phyloP scores from a whole-genome alignment of 1,139 yeast genomes.

The Magnusiomyces fungicola region DNA sequence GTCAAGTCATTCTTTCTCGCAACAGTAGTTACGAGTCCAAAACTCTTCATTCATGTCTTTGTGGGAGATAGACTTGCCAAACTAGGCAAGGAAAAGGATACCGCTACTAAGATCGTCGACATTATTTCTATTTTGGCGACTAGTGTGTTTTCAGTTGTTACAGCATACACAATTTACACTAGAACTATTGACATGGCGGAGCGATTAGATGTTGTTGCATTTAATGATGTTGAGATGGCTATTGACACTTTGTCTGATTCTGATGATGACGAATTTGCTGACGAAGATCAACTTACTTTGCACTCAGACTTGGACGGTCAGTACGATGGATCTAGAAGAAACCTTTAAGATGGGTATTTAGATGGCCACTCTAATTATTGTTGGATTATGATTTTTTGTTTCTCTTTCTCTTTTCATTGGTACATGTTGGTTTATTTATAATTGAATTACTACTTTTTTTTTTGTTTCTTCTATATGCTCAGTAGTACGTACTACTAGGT shows the following conservation, averaged over 20 bases:
- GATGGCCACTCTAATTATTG: too few species aligned
- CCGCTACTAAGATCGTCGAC: conserved; percentile 52
- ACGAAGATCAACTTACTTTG: too few species aligned
- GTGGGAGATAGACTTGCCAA: conserved; percentile 71
- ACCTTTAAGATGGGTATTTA: too few species aligned
- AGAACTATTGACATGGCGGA: conserved; percentile 40
- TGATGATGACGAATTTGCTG: conserved; percentile 10
- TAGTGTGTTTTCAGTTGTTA: conserved; percentile 45
- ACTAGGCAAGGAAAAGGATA: conserved; percentile 51
- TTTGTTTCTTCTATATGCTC: too few species aligned
- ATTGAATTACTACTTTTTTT: too few species aligned
- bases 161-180: conserved; percentile 66
- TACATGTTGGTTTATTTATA: too few species aligned
- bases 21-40: conserved; percentile 71
- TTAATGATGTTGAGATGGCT: conserved; percentile 6
- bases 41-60: conserved; percentile 66
- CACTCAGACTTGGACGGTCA: too few species aligned
- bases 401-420: too few species aligned
- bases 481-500: too few species aligned
- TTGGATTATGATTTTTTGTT: too few species aligned
- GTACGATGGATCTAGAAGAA: too few species aligned
- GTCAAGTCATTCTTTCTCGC: conserved; percentile 60
- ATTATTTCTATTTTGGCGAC: conserved; percentile 56
- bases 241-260: conserved; percentile 3
- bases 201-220: conserved; percentile 19